phyloP scores from a whole-genome alignment of 1,139 yeast species.

The Blastobotrys persicus region DNA sequence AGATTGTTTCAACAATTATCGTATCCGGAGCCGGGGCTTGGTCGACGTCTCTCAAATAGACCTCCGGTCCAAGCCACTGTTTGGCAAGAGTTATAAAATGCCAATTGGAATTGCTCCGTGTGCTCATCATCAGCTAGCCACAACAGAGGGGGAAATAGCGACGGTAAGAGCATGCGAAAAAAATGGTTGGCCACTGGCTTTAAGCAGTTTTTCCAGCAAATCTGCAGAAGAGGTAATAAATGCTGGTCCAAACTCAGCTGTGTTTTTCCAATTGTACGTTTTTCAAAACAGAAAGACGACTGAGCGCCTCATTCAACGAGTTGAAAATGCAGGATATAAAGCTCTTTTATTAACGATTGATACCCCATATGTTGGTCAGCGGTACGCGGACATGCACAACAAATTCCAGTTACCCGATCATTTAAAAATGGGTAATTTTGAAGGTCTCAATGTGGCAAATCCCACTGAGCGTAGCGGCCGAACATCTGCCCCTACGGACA shows the following conservation, averaged over 20 bases:
- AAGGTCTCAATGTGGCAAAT: constrained; percentile 23
- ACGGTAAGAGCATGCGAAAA: constrained; percentile 37
- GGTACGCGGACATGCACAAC: constrained; percentile 54
- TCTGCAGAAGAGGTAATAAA: constrained; percentile 36
- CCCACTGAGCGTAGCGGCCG: constrained; percentile 34
- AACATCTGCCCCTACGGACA: constrained; percentile 26
- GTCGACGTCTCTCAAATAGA: constrained; percentile 44
- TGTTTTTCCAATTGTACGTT: constrained; percentile 46
- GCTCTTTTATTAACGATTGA: constrained; percentile 66
- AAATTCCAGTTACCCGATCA: constrained; percentile 44
- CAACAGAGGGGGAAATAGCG: constrained; percentile 58
- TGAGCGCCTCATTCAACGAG: constrained; percentile 45
- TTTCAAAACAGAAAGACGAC: constrained; percentile 47
- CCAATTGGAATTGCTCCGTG: constrained; percentile 68
- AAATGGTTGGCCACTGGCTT: constrained; percentile 37
- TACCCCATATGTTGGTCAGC: constrained; percentile 63
- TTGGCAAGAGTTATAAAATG: constrained; percentile 44
- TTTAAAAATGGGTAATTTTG: constrained; percentile 35
- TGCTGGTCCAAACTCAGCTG: constrained; percentile 34
- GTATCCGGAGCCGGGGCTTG: constrained; percentile 46
- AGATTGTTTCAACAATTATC: constrained; percentile 33
- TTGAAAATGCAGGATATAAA: constrained; percentile 53
- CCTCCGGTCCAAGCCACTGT: constrained; percentile 39
- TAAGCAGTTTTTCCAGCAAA: constrained; percentile 35
- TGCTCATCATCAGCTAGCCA: constrained; percentile 63